Evolutionary conservation across 345 rosid genomes (phyloP).

Genomic region (Gossypium raimondii): DNA sequence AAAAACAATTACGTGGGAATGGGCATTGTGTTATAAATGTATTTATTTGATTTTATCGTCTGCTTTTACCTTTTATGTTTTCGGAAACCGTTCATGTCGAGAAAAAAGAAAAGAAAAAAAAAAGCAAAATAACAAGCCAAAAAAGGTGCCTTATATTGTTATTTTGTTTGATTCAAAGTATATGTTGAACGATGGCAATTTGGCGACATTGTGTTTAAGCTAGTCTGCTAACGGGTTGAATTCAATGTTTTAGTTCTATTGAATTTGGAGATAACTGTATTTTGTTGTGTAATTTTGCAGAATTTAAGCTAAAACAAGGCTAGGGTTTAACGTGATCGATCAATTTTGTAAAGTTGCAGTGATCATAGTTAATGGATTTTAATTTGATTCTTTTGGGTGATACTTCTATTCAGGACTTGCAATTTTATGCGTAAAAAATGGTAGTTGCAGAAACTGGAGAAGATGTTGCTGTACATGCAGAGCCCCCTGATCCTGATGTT

Average conservation of each 20-base stretch:
- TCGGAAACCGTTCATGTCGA: too few relatives aligned
- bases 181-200: neutral
- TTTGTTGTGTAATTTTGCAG: neutral
- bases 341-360: too few relatives aligned
- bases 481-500: conserved; percentile 60
- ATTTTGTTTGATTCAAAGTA: neutral
- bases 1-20: neutral
- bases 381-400: neutral
- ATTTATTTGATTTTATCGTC: too few relatives aligned
- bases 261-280: neutral
- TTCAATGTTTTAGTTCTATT: neutral
- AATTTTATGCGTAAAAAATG: too few relatives aligned
- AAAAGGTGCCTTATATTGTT: neutral
- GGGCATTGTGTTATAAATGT: neutral
- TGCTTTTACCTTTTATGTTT: neutral
- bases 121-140: neutral
- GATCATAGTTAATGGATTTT: too few relatives aligned
- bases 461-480: conserved; percentile 37
- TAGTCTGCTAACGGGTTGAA: neutral
- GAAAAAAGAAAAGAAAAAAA: neutral
- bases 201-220: neutral
- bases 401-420: too few relatives aligned
- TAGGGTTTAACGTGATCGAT: neutral
- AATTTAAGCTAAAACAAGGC: neutral
- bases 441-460: conserved; percentile 35